These are phyloP conservation scores for Penicillium manginii DNA, from an alignment of 495 filamentous ascomycete genomes.

Conservation along the genomic window DNA sequence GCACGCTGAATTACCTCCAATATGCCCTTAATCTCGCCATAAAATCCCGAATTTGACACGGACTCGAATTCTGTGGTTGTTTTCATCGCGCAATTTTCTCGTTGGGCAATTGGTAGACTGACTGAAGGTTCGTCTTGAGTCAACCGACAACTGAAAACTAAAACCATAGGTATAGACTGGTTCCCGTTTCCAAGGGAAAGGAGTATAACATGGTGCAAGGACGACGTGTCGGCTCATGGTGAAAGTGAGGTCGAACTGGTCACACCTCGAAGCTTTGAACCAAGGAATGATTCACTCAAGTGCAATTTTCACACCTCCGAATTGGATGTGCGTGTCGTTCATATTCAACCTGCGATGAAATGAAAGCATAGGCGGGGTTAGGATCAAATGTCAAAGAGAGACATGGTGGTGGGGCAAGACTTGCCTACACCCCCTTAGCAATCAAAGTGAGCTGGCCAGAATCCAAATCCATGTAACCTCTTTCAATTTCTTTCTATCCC, in stretches of 20 bases:
- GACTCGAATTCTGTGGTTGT: background rate
- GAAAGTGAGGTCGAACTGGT: too few species aligned
- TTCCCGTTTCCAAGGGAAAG: background rate
- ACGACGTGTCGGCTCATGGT: too few species aligned
- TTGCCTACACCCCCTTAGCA: background rate
- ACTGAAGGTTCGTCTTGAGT: background rate
- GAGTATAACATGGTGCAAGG: too few species aligned
- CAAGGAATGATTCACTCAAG: too few species aligned
- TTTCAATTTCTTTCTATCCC: background rate
- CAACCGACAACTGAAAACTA: too few species aligned
- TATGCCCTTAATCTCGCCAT: conserved; percentile 3
- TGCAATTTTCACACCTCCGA: too few species aligned
- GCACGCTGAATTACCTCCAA: background rate
- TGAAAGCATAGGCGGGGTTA: too few species aligned
- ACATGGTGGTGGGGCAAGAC: background rate
- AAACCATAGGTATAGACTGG: background rate
- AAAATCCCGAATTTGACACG: background rate
- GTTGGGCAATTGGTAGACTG: background rate
- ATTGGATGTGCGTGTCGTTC: too few species aligned
- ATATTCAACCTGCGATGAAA: too few species aligned
- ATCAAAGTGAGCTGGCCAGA: background rate
- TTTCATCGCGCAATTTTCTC: conserved; percentile 6
- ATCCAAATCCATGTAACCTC: background rate
- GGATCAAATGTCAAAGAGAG: background rate
- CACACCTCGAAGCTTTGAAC: too few species aligned